Conservation (phyloP, 345 rosid genomes). For the Noccaea caerulescens region DNA sequence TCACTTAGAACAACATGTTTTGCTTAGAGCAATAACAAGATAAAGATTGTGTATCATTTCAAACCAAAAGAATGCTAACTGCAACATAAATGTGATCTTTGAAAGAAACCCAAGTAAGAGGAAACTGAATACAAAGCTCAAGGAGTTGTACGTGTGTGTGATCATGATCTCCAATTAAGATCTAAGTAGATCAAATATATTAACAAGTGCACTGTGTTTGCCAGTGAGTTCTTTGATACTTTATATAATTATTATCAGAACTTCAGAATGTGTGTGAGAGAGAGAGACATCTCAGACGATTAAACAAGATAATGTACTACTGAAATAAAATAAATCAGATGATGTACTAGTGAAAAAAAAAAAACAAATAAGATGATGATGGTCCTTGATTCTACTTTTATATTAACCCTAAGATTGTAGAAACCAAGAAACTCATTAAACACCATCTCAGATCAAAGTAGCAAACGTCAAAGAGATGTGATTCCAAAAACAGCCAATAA, state of each 20-base stretch:
- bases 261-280: constrained; percentile 18
- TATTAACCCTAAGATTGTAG: constrained; percentile 42
- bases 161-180: constrained; percentile 24
- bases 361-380: constrained; percentile 11
- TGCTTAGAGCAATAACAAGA: not conserved
- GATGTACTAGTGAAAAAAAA: not conserved
- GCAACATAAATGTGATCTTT: not conserved
- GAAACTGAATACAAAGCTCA: constrained; percentile 8
- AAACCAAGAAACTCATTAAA: constrained; percentile 35
- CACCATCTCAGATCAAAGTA: not conserved
- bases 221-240: constrained; percentile 4
- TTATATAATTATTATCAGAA: constrained; percentile 13
- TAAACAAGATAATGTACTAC: constrained; percentile 22
- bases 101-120: not conserved
- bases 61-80: constrained; percentile 24
- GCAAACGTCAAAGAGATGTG: constrained; percentile 34
- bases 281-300: constrained; percentile 11
- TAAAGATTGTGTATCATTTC: not conserved
- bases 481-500: constrained; percentile 27
- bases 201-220: constrained; percentile 17
- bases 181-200: not conserved
- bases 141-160: constrained; percentile 20
- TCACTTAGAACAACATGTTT: constrained; percentile 9
- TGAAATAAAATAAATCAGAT: not conserved
- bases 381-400: constrained; percentile 41